phyloP scores from a whole-genome alignment of 1,139 yeast genomes.

The Candida tropicalis region DNA sequence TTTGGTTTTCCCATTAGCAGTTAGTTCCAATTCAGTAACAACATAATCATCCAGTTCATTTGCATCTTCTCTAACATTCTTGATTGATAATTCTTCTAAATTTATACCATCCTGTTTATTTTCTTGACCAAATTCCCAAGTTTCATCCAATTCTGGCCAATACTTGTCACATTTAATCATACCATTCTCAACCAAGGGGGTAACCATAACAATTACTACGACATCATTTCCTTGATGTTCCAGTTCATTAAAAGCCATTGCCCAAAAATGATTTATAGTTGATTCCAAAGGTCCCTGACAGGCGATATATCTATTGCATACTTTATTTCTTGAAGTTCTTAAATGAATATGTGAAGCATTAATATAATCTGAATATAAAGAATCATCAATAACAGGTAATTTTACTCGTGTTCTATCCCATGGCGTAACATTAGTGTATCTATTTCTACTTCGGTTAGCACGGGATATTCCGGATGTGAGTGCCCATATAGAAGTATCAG shows the following conservation, averaged over 20 bases:
- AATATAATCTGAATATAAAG: slow-evolving; percentile 32
- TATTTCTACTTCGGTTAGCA: slow-evolving; percentile 26
- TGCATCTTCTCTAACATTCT: slow-evolving; percentile 21
- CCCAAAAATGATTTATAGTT: slow-evolving; percentile 81
- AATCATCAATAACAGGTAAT: slow-evolving; percentile 23
- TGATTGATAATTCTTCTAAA: slow-evolving; percentile 24
- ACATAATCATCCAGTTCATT: slow-evolving; percentile 28
- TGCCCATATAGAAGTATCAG: slow-evolving; percentile 26
- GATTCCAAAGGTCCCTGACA: slow-evolving; percentile 62
- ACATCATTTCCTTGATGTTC: slow-evolving; percentile 35
- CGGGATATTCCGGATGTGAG: slow-evolving; percentile 26
- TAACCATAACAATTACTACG: slow-evolving; percentile 80
- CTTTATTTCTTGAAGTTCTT: slow-evolving; percentile 5
- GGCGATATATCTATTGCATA: slow-evolving; percentile 34
- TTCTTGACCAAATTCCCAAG: slow-evolving; percentile 23
- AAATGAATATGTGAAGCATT: slow-evolving; percentile 42
- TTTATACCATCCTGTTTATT: slow-evolving; percentile 28
- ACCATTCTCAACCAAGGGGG: slow-evolving; percentile 68
- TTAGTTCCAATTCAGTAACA: slow-evolving; percentile 32
- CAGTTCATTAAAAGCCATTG: slow-evolving; percentile 65
- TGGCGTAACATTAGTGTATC: slow-evolving; percentile 48
- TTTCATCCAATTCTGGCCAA: slow-evolving; percentile 56
- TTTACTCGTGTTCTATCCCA: slow-evolving; percentile 41
- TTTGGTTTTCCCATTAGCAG: slow-evolving; percentile 27
- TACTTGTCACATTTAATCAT: slow-evolving; percentile 71